A percentile compares a stretch with the other conserved stretches of the same genome.
Evolutionary conservation across 2,329 filamentous ascomycete species (phyloP).

Genomic region (Colletotrichum scovillei): DNA sequence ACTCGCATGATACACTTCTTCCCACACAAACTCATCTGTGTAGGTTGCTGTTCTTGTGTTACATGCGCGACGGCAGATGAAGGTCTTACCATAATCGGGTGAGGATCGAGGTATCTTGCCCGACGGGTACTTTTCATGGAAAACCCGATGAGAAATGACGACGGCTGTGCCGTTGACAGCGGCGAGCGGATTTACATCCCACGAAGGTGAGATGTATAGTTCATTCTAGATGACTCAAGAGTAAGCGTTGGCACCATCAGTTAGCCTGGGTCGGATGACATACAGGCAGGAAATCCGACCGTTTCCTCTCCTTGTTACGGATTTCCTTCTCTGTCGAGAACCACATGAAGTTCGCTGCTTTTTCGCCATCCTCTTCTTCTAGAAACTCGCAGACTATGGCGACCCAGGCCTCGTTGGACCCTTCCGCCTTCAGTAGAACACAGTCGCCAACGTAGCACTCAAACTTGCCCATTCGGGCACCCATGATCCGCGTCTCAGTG

Average conservation of each 20-base stretch:
- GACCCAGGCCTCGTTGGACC: constrained; percentile 89
- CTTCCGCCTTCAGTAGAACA: constrained; percentile 89
- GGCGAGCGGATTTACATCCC: constrained; percentile 85
- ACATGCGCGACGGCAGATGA: constrained; percentile 89
- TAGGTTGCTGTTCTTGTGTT: constrained; percentile 91
- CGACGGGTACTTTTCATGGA: constrained; percentile 76
- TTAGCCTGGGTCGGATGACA: constrained; percentile 34
- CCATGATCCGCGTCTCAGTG: constrained; percentile 66
- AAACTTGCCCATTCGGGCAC: constrained; percentile 85
- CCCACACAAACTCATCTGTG: constrained; percentile 93
- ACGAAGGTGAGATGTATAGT: constrained; percentile 88
- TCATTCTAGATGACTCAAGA: constrained; percentile 72
- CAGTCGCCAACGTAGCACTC: constrained; percentile 84
- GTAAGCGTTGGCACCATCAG: background rate
- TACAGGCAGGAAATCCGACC: constrained; percentile 80
- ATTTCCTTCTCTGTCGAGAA: constrained; percentile 94
- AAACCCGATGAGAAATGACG: constrained; percentile 79
- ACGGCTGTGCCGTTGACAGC: constrained; percentile 92
- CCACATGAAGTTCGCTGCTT: constrained; percentile 93
- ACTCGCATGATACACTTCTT: constrained; percentile 79
- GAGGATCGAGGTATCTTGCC: constrained; percentile 80
- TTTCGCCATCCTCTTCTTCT: constrained; percentile 79
- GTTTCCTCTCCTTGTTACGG: constrained; percentile 83
- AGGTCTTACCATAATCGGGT: constrained; percentile 84
- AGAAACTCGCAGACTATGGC: constrained; percentile 88